Evolutionary conservation across 78 protist species (phyloP).

Genomic region (Emiliania huxleyi): DNA sequence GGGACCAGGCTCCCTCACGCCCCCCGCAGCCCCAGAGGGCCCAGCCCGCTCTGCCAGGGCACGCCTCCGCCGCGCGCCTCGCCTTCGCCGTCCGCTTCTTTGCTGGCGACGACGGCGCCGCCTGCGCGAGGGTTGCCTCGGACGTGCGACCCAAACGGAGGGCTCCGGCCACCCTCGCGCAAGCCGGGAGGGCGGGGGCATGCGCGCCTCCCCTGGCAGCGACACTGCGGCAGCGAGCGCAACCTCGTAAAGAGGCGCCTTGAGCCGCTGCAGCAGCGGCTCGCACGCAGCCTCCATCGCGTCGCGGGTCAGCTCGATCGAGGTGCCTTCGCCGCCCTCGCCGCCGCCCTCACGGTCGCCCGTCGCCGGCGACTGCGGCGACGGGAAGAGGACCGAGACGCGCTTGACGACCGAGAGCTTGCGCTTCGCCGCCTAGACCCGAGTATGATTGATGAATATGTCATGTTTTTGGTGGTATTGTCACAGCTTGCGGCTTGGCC

Average conservation of each 20-base stretch:
- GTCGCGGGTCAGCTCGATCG: neutral
- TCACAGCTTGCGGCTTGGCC: too few relatives aligned
- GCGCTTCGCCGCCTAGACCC: neutral
- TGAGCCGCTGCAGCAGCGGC: neutral
- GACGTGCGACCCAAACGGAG: too few relatives aligned
- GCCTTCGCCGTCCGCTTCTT: neutral
- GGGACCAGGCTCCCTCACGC: too few relatives aligned
- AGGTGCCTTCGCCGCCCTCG: neutral
- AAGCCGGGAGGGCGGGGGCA: neutral
- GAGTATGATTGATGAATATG: too few relatives aligned
- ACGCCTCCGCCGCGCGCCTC: neutral
- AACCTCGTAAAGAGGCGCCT: neutral
- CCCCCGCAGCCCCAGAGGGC: too few relatives aligned
- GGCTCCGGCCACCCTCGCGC: too few relatives aligned
- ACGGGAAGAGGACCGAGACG: neutral
- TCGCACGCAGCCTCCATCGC: neutral
- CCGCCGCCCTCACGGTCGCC: neutral
- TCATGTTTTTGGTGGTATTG: too few relatives aligned
- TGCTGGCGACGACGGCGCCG: too few relatives aligned
- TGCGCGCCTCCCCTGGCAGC: neutral
- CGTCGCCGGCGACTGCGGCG: neutral
- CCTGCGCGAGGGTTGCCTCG: too few relatives aligned
- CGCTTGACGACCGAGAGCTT: neutral
- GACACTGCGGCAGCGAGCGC: neutral
- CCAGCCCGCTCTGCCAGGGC: too few relatives aligned